Evolutionary conservation across 2,329 filamentous ascomycete genomes (phyloP).

Genomic region (Alternaria postmessia): DNA sequence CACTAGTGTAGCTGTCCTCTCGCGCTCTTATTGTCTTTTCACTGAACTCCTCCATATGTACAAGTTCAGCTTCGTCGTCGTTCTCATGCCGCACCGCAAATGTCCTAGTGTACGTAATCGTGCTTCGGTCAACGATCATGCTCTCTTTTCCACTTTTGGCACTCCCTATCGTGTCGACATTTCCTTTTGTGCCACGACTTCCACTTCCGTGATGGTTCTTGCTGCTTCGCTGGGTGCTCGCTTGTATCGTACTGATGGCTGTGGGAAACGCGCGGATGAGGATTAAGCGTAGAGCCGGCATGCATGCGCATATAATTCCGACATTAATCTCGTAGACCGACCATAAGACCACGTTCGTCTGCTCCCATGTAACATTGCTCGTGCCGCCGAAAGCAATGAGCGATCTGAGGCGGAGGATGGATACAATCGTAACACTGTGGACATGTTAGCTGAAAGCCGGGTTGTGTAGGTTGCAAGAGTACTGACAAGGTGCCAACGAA

Average conservation of each 20-base stretch:
- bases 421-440: slow-evolving; percentile 42
- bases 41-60: neutral
- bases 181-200: slow-evolving; percentile 24
- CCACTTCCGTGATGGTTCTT: slow-evolving; percentile 24
- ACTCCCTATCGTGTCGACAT: slow-evolving; percentile 1
- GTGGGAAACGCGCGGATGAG: slow-evolving; percentile 43
- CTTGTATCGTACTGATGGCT: slow-evolving; percentile 39
- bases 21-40: neutral
- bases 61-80: slow-evolving; percentile 5
- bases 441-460: neutral
- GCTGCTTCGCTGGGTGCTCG: slow-evolving; percentile 2
- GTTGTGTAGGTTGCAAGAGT: neutral
- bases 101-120: slow-evolving; percentile 13
- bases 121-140: neutral
- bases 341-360: slow-evolving; percentile 26
- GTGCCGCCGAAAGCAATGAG: slow-evolving; percentile 53
- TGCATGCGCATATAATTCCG: slow-evolving; percentile 53
- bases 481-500: slow-evolving; percentile 35
- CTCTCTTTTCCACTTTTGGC: slow-evolving; percentile 3
- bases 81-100: slow-evolving; percentile 11
- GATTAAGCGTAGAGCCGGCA: slow-evolving; percentile 50
- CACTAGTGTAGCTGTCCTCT: neutral
- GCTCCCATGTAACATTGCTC: slow-evolving; percentile 48
- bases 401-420: slow-evolving; percentile 51
- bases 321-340: slow-evolving; percentile 27